Evolutionary conservation across 352 stramenopile species (phyloP), one percentile per base, ranked within the genome.

Genomic region (Lagenidium sp.): DNA sequence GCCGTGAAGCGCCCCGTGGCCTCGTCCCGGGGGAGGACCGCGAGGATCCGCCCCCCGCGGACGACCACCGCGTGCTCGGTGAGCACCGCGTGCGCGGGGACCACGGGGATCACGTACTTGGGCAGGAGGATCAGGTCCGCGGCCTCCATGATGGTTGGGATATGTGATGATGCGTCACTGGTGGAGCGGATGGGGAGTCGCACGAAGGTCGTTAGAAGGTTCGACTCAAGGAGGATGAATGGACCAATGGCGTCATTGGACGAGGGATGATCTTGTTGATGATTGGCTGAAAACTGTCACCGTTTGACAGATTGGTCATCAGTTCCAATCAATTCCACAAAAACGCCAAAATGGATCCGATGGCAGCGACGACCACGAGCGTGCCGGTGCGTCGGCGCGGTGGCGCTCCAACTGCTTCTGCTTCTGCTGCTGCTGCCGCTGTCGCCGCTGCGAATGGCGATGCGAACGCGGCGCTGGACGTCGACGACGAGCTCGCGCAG

Each of bases 81-180:
- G 10, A 92, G 58, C 36, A 95, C 74, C 31, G 68, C 69, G 41
- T 85, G 56, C 31, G 68, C 57, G 4, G 80, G 79, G 12, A 91
- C 65, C 7, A 96, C 77, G 36, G 85, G 85, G 28, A 96, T 67
- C 19, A 96, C 60, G 47, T 88, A 68, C 15, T 58, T 59, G 13
- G 82, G 83, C 48, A 72, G 77, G 46, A 96, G 67, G 41, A 95
- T 55, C 40, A 90, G 65, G 47, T 90, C 73, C 32, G 79, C 71
- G 18, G 38, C 29, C 8, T 8, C 8, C 8, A 32, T 15, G 28
- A 15, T 13, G 28, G 28, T 13, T 13, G 28, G 15, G 28, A 15
- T 13, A 32, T 8, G 15, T 8, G 28, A 32, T 8, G 28, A 32
- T 13, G 28, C 8, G 28, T 15, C 15, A 8, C 8, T 32, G 28